Conservation (phyloP, 768 basidiomycete genomes). For the Cystobasidium ongulense region DNA sequence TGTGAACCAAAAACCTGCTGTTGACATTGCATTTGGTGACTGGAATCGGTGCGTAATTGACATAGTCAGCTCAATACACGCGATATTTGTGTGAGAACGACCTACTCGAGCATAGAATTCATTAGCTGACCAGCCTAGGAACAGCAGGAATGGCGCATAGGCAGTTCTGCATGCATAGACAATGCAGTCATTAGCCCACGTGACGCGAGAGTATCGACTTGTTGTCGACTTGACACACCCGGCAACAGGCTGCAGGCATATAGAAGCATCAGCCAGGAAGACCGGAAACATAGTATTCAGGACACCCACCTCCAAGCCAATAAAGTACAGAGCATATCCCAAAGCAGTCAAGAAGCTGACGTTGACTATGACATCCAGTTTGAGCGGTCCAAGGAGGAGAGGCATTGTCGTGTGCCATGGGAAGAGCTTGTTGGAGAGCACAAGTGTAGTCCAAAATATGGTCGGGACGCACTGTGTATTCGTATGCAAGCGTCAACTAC, state of each 20-base stretch:
- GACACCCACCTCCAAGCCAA: conserved; percentile 65
- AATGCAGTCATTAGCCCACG: conserved; percentile 11
- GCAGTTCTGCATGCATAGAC: conserved; percentile 13
- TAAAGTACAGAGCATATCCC: conserved; percentile 66
- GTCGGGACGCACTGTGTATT: conserved; percentile 38
- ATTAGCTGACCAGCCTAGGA: neutral
- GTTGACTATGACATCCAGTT: conserved; percentile 65
- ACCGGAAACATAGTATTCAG: neutral
- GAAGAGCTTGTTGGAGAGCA: conserved; percentile 43
- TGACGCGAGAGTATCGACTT: neutral
- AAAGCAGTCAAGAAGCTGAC: conserved; percentile 55
- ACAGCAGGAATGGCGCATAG: conserved; percentile 12
- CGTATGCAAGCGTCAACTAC: too few relatives aligned
- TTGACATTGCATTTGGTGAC: conserved; percentile 50
- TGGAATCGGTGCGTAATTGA: conserved; percentile 43
- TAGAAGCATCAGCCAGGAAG: neutral
- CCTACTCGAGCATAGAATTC: conserved; percentile 9
- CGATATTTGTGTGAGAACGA: conserved; percentile 49
- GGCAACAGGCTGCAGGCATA: conserved; percentile 4
- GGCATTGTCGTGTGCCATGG: conserved; percentile 57
- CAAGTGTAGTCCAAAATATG: conserved; percentile 38
- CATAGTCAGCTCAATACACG: conserved; percentile 59
- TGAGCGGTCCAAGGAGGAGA: conserved; percentile 52
- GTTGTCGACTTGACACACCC: neutral
- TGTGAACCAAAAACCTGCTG: conserved; percentile 56